Conservation (phyloP, 148 eudicot species). For the Nepenthes gracilis region DNA sequence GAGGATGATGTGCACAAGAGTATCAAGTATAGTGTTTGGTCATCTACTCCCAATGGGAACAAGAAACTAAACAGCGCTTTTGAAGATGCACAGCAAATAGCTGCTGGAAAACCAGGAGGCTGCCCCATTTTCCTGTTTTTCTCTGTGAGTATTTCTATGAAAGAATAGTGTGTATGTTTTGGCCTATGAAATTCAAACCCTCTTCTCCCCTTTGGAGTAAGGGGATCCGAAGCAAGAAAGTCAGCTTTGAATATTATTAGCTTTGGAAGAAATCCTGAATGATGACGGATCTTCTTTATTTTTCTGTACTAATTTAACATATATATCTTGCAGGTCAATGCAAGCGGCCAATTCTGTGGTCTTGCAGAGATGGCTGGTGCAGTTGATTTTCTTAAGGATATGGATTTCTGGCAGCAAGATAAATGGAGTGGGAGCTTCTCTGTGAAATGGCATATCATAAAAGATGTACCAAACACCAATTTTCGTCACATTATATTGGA, state of each 20-base stretch:
- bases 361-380: constrained; percentile 58
- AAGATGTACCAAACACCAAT: constrained; percentile 48
- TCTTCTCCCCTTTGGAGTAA: not conserved
- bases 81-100: constrained; percentile 40
- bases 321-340: constrained; percentile 34
- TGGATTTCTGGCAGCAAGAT: constrained; percentile 83
- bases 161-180: not conserved
- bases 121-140: constrained; percentile 54
- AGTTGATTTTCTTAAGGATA: constrained; percentile 43
- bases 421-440: constrained; percentile 63
- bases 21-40: constrained; percentile 60
- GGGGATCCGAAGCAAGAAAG: not conserved
- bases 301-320: not conserved
- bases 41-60: constrained; percentile 62
- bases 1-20: constrained; percentile 72
- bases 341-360: constrained; percentile 64
- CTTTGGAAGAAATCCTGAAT: too few species aligned
- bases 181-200: not conserved
- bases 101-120: constrained; percentile 30
- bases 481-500: constrained; percentile 51
- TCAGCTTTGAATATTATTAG: too few species aligned
- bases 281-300: not conserved
- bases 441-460: constrained; percentile 59
- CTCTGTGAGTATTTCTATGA: constrained; percentile 20
- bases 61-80: constrained; percentile 44